These are phyloP conservation scores for Starmerella vaccinii DNA, from an alignment of 805 yeast species.

Conservation along the genomic window DNA sequence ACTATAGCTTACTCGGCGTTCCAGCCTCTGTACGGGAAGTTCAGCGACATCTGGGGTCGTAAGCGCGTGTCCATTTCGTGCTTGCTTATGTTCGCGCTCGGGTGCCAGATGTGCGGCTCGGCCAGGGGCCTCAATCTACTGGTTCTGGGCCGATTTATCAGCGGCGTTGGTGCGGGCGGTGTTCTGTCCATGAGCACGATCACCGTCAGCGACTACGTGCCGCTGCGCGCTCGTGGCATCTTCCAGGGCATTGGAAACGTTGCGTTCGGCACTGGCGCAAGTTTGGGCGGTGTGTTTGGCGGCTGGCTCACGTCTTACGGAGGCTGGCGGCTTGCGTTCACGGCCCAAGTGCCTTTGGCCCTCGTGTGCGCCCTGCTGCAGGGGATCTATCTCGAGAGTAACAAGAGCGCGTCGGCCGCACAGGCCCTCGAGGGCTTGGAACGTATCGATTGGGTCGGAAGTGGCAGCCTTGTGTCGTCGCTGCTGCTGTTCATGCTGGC, in stretches of 20 bases:
- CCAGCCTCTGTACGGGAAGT: constrained; percentile 63
- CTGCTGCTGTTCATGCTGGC: constrained; percentile 52
- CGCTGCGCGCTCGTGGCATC: constrained; percentile 65
- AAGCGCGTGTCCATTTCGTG: constrained; percentile 36
- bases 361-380: constrained; percentile 27
- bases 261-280: constrained; percentile 66
- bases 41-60: constrained; percentile 48
- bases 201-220: constrained; percentile 64
- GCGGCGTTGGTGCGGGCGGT: constrained; percentile 92
- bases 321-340: constrained; percentile 54
- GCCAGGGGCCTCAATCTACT: constrained; percentile 45
- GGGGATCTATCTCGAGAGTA: constrained; percentile 16
- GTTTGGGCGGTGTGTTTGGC: constrained; percentile 51
- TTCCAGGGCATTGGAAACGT: constrained; percentile 77
- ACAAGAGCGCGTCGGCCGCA: constrained; percentile 17
- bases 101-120: constrained; percentile 44
- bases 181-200: constrained; percentile 65
- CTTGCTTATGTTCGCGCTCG: constrained; percentile 37
- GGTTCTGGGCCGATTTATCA: constrained; percentile 63
- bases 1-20: constrained; percentile 60
- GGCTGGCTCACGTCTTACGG: constrained; percentile 43
- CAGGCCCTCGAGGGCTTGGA: constrained; percentile 36
- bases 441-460: constrained; percentile 59
- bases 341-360: constrained; percentile 34
- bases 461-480: constrained; percentile 45